Base-by-base conservation (phyloP, 2,329 filamentous ascomycete species). In the Akanthomyces lecanii region DNA sequence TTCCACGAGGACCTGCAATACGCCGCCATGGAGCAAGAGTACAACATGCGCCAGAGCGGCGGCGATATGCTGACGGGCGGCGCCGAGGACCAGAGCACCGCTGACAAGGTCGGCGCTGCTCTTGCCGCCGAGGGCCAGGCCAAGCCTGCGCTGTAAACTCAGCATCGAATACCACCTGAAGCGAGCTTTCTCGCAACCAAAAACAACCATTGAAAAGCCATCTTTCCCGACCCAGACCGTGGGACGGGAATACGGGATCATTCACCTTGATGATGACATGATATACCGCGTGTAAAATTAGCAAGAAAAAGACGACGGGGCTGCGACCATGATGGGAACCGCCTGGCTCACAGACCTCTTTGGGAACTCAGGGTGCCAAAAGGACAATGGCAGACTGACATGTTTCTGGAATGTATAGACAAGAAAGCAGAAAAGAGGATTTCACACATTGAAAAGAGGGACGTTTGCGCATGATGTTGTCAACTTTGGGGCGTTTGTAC, bases 1-100 rank as follows among this genome's bases (percentile, higher is more conserved):
- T 94, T 92, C 75, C 88, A 90, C 67, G 95, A 99, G 82, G 95
- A 99, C 82, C 92, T 97, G 83, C 91, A 97, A 82, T 87, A 96
- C 75, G 83, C 94, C 68, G 94, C 97, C 82, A 96, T 97, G 92
- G 95, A 99, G 86, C 88, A 92, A 77, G 94, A 97, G 81, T 92
- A 93, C 85, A 88, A 90, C 77, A 95, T 97, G 91, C 90, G 95
- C 77, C 91, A 97, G 85, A 86, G 90, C 72, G 92, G 92, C 67
- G 89, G 90, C 73, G 91, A 97, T 74, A 74, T 86, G 44, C 71
- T 87, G 65, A 85, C 82, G 14, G 81, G 79, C 14, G 81, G 79
- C 42, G 69, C 72, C 5, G 76, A 75, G 57, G 76, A 75, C 54
- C 71, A 71, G 60, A 76, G 72, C 65, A 84, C 82, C 5, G 81